A percentile compares a stretch with the other conserved stretches of the same genome.
Conservation (phyloP, 192 early-diverging fungal genomes). For the Backusella westeae region DNA sequence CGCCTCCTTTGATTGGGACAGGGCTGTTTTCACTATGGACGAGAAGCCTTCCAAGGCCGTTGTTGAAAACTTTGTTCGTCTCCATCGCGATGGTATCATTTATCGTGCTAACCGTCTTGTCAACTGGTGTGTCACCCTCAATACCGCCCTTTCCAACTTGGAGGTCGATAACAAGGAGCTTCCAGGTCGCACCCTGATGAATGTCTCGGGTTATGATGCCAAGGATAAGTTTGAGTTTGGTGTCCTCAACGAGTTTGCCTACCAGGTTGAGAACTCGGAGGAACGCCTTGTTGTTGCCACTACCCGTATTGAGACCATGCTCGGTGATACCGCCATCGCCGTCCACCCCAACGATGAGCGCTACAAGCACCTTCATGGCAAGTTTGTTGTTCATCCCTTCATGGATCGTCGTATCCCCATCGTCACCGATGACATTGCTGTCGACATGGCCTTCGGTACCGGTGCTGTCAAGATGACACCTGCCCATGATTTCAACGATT, state of each 20-base stretch:
- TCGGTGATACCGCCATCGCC: conserved; percentile 96
- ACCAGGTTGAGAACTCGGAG: conserved; percentile 80
- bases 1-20: conserved; percentile 90
- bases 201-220: conserved; percentile 88
- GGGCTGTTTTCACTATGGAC: conserved; percentile 92
- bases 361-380: conserved; percentile 94
- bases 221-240: conserved; percentile 99
- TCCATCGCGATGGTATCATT: conserved; percentile 94
- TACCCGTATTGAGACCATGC: conserved; percentile 99
- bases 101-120: conserved; percentile 96
- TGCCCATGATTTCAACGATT: conserved; percentile 98
- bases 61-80: conserved; percentile 88
- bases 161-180: conserved; percentile 95
- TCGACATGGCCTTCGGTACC: conserved; percentile 93
- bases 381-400: conserved; percentile 94
- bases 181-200: conserved; percentile 78
- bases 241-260: conserved; percentile 93
- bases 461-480: conserved; percentile 99
- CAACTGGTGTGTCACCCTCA: conserved; percentile 97
- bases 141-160: conserved; percentile 95
- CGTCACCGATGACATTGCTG: conserved; percentile 79
- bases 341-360: conserved; percentile 91
- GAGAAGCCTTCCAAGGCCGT: conserved; percentile 77
- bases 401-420: conserved; percentile 87
- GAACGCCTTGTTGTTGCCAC: conserved; percentile 96